phyloP scores from a whole-genome alignment of 2,329 filamentous ascomycete genomes.

The Penicillium sp. region DNA sequence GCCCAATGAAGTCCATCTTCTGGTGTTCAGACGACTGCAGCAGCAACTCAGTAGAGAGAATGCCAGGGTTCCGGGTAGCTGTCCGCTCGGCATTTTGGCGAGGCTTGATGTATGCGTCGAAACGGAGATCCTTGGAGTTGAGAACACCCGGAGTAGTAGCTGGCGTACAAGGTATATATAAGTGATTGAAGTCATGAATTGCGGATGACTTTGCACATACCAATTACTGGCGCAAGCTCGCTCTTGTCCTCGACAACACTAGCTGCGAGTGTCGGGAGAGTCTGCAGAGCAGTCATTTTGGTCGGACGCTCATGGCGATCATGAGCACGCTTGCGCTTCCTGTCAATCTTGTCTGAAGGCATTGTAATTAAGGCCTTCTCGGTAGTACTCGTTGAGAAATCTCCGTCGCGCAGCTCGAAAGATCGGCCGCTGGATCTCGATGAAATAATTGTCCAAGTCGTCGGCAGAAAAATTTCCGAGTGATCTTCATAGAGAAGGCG shows the following conservation, averaged over 20 bases:
- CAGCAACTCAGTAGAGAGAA: conserved; percentile 55
- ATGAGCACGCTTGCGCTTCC: conserved; percentile 56
- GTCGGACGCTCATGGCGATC: conserved; percentile 50
- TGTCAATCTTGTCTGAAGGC: conserved; percentile 45
- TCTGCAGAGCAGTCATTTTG: conserved; percentile 52
- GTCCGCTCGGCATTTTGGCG: conserved; percentile 47
- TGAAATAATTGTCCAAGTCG: conserved; percentile 29
- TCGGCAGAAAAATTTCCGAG: conserved; percentile 32
- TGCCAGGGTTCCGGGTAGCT: conserved; percentile 40
- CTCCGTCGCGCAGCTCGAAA: conserved; percentile 15
- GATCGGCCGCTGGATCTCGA: conserved; percentile 15
- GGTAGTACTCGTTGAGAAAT: conserved; percentile 4
- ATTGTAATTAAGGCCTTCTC: conserved; percentile 27
- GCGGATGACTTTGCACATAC: conserved; percentile 38
- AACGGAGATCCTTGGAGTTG: conserved; percentile 36
- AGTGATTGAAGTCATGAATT: background rate
- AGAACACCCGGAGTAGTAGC: conserved; percentile 42
- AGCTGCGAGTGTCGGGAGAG: conserved; percentile 48
- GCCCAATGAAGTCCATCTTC: conserved; percentile 62
- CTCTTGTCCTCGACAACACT: conserved; percentile 53
- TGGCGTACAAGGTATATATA: conserved; percentile 16
- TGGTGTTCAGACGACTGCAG: conserved; percentile 65
- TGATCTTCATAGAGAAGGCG: conserved; percentile 30
- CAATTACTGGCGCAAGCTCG: conserved; percentile 54
- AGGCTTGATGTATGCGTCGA: conserved; percentile 52